Evolutionary conservation across 495 filamentous ascomycete genomes (phyloP).

Genomic region (Hypoxylon lenormandii): DNA sequence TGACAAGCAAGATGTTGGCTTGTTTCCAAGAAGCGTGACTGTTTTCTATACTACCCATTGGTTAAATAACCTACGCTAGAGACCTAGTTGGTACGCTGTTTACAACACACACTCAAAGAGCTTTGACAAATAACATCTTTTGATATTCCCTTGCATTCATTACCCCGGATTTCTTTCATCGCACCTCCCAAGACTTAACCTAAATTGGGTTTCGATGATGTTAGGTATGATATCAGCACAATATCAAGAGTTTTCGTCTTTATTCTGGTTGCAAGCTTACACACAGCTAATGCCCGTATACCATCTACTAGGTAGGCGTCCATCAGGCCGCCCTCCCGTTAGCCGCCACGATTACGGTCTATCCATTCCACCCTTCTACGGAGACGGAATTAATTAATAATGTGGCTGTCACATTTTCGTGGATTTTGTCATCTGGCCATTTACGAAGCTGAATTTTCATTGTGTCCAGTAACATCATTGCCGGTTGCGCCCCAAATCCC

Average conservation of each 20-base stretch:
- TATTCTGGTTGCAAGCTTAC: conserved; percentile 7
- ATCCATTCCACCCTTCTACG: neutral
- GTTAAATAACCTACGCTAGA: conserved; percentile 4
- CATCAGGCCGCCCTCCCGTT: neutral
- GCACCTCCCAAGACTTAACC: neutral
- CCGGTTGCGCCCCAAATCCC: conserved; percentile 9
- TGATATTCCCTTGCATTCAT: conserved; percentile 18
- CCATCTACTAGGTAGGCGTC: too few species aligned
- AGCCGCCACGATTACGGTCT: neutral
- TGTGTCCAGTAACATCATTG: conserved; percentile 24
- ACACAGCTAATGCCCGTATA: neutral
- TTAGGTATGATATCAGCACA: neutral
- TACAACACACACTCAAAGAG: neutral
- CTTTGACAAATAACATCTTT: conserved; percentile 10
- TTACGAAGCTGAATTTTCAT: conserved; percentile 1
- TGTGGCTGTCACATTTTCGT: neutral
- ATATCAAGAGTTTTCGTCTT: neutral
- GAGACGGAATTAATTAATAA: neutral
- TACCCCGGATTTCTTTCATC: conserved; percentile 28
- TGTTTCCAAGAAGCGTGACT: neutral
- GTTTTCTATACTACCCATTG: neutral
- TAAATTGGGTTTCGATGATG: conserved; percentile 17
- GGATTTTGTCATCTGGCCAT: conserved; percentile 14
- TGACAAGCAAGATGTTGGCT: neutral
- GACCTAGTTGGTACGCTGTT: neutral